Evolutionary conservation across 768 basidiomycete species (phyloP).

Genomic region (Daedaleopsis sinensis): DNA sequence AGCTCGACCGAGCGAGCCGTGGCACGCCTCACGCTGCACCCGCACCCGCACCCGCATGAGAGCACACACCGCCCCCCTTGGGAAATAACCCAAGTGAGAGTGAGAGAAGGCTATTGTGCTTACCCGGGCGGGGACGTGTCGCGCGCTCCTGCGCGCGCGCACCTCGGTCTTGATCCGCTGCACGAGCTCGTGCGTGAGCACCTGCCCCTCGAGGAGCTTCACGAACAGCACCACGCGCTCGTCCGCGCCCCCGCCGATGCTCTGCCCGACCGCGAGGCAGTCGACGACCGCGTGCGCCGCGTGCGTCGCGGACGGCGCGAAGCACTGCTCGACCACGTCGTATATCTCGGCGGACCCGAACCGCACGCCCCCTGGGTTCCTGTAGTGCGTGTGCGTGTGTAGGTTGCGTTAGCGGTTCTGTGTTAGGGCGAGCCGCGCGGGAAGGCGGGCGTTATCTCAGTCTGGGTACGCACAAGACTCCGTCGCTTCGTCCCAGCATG

Average conservation of each 20-base stretch:
- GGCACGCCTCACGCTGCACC: too few species aligned
- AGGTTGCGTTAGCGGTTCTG: slow-evolving; percentile 6
- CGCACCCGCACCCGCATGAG: neutral
- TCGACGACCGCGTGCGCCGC: slow-evolving; percentile 52
- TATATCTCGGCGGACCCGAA: slow-evolving; percentile 85
- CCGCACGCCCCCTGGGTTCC: slow-evolving; percentile 79
- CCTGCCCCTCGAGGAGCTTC: slow-evolving; percentile 55
- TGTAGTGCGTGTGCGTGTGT: slow-evolving; percentile 34
- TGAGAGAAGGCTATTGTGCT: slow-evolving; percentile 27
- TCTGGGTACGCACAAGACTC: slow-evolving; percentile 60
- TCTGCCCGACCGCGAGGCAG: slow-evolving; percentile 72
- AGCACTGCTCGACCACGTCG: slow-evolving; percentile 72
- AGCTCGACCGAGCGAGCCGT: slow-evolving; percentile 1
- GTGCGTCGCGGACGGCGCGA: slow-evolving; percentile 46
- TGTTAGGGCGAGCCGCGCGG: slow-evolving; percentile 1
- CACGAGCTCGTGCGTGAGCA: slow-evolving; percentile 53
- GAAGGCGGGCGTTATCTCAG: neutral
- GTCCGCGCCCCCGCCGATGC: slow-evolving; percentile 63
- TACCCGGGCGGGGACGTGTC: slow-evolving; percentile 78
- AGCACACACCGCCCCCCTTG: neutral
- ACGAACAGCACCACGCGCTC: slow-evolving; percentile 80
- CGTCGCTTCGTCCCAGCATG: slow-evolving; percentile 84
- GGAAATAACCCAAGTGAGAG: slow-evolving; percentile 1
- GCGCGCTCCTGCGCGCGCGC: slow-evolving; percentile 62
- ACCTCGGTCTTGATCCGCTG: slow-evolving; percentile 63